Conservation (phyloP, 257 asterid species). For the Jacaranda mimosifolia region DNA sequence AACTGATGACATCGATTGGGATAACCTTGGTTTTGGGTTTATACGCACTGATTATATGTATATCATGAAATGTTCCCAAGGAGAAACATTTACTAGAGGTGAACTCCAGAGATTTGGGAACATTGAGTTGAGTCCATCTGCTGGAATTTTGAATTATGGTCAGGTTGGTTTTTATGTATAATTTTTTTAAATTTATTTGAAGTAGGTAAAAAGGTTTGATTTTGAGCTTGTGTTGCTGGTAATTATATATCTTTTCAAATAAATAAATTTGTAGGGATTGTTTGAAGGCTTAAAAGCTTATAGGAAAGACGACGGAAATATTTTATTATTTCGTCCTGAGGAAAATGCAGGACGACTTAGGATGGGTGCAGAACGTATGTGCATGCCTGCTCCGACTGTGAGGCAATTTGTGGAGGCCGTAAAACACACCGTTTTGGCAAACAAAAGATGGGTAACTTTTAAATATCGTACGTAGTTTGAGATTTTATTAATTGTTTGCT, state of each 20-base stretch:
- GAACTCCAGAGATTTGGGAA: constrained; percentile 88
- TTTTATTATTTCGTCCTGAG: constrained; percentile 86
- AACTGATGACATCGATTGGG: constrained; percentile 93
- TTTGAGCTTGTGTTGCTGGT: neutral
- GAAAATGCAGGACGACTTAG: constrained; percentile 79
- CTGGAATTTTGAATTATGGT: constrained; percentile 93
- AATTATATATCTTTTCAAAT: neutral
- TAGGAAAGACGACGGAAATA: constrained; percentile 78
- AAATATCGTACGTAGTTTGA: constrained; percentile 9
- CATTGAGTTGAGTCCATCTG: constrained; percentile 93
- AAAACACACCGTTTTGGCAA: constrained; percentile 83
- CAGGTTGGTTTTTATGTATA: constrained; percentile 63
- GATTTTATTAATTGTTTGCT: constrained; percentile 20
- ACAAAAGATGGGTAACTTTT: constrained; percentile 89
- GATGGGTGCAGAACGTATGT: constrained; percentile 95
- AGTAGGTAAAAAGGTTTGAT: neutral
- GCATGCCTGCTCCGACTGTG: constrained; percentile 95
- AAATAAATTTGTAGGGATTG: constrained; percentile 69
- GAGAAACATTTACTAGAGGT: constrained; percentile 70
- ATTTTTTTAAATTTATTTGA: neutral
- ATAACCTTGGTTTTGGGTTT: constrained; percentile 81
- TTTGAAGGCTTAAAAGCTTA: constrained; percentile 95
- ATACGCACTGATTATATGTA: constrained; percentile 92
- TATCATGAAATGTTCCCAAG: constrained; percentile 80
- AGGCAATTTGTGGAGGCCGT: constrained; percentile 92